phyloP scores from a whole-genome alignment of 495 filamentous ascomycete genomes.

The Tuber umbilicatum region DNA sequence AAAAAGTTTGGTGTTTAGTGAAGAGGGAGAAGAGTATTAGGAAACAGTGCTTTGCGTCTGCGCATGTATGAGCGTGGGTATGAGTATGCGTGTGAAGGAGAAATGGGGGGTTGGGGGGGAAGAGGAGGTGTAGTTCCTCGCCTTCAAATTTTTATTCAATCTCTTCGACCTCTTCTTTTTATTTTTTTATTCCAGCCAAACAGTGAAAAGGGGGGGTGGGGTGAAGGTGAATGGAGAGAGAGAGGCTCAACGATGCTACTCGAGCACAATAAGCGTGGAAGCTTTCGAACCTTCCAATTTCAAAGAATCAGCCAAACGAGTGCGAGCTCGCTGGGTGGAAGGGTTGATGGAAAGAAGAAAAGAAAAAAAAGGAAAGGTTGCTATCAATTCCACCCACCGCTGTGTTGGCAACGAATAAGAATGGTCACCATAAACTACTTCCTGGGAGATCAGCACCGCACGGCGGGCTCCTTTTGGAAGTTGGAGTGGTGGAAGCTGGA shows the following conservation, averaged over 20 bases:
- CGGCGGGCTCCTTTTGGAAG: neutral
- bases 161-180: neutral
- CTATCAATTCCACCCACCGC: neutral
- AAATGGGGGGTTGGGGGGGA: neutral
- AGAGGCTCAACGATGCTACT: neutral
- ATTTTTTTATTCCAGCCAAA: neutral
- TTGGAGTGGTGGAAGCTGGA: neutral
- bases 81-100: neutral
- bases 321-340: neutral
- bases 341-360: neutral
- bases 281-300: constrained; percentile 3
- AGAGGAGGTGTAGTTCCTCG: neutral
- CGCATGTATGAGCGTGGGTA: neutral
- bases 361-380: neutral
- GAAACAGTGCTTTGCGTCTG: neutral
- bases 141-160: neutral
- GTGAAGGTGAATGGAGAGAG: neutral
- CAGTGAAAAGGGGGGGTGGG: neutral
- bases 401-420: neutral
- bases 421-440: neutral
- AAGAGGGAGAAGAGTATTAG: neutral
- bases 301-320: neutral
- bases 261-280: neutral
- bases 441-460: neutral
- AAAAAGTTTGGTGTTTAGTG: constrained; percentile 2